Evolutionary conservation across 345 rosid species (phyloP), one percentile per base, ranked within the genome.

Genomic region (Sapria himalayana): DNA sequence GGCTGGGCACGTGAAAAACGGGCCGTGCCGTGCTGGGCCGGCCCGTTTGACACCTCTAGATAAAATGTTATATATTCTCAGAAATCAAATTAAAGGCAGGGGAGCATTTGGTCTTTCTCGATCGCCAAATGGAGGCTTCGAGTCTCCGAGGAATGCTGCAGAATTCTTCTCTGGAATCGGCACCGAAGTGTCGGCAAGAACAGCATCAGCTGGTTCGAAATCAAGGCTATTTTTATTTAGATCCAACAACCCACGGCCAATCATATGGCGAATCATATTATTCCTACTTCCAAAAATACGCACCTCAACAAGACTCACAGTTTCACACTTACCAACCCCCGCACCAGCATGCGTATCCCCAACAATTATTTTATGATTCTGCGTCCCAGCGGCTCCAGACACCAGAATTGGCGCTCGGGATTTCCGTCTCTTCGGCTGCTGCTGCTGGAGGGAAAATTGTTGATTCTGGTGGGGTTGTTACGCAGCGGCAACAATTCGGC

Each of bases 231-330:
- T 45, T 31, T 39, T 21, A 45, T 33, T n/a, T n/a, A n/a, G n/a
- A n/a, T n/a, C n/a, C n/a, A n/a, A n/a, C 51, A 32, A 38, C 43
- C 12, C 41, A 49, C n/a, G 14, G 10, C 33, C 54, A 56, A 18
- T 32, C 43, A 1, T 45, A 21, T 8, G 46, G 22, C 19, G 51
- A 19, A n/a, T 29, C 48, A 3, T 37, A 18, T 39, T 55, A 53
- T 20, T n/a, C 22, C 3, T 37, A 41, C 37, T 36, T 17, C 16
- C 35, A 17, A 24, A 48, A 41, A 16, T 21, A 25, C 14, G n/a
- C 29, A 14, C 54, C 52, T 15, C 34, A 33, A 29, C 57, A 41
- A 31, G 14, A 22, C 31, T n/a, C n/a, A n/a, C 49, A 37, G 15
- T 40, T 42, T 29, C 48, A 36, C 5, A 15, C 5, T 1, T 38